Percentiles rank a stretch among this genome's conserved stretches.
Conservation (phyloP, 768 basidiomycete species). For the Lepiota subincarnata region DNA sequence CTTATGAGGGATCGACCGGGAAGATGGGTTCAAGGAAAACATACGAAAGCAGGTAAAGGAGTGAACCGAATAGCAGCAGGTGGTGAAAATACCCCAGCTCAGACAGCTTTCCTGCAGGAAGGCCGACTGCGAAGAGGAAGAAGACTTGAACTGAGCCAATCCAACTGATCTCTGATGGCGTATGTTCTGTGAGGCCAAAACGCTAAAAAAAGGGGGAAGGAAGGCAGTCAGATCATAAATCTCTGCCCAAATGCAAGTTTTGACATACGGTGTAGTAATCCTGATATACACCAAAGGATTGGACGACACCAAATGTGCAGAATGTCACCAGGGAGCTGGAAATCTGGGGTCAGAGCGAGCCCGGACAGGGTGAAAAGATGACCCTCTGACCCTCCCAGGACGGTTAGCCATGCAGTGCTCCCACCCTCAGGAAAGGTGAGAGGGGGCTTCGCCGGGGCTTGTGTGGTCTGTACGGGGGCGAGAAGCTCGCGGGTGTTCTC, state of each 20-base stretch:
- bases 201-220: conserved; percentile 22
- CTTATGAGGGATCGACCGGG: neutral
- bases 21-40: conserved; percentile 12
- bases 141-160: conserved; percentile 51
- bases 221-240: neutral
- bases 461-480: neutral
- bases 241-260: neutral
- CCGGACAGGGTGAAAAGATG: neutral
- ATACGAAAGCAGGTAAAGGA: conserved; percentile 41
- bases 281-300: conserved; percentile 49
- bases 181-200: conserved; percentile 31
- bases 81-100: conserved; percentile 49
- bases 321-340: conserved; percentile 39
- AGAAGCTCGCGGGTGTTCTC: neutral
- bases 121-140: conserved; percentile 40
- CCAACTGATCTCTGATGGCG: conserved; percentile 43
- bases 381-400: conserved; percentile 42
- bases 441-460: neutral
- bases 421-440: conserved; percentile 42
- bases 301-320: conserved; percentile 46
- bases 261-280: conserved; percentile 43
- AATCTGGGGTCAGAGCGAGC: conserved; percentile 1
- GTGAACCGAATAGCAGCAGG: conserved; percentile 31
- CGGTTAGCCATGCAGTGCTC: conserved; percentile 39
- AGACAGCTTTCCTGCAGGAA: conserved; percentile 41